A percentile compares a stretch with the other conserved stretches of the same genome.
Evolutionary conservation across 2,329 filamentous ascomycete genomes (phyloP).

Genomic region (Periconia macrospinosa): DNA sequence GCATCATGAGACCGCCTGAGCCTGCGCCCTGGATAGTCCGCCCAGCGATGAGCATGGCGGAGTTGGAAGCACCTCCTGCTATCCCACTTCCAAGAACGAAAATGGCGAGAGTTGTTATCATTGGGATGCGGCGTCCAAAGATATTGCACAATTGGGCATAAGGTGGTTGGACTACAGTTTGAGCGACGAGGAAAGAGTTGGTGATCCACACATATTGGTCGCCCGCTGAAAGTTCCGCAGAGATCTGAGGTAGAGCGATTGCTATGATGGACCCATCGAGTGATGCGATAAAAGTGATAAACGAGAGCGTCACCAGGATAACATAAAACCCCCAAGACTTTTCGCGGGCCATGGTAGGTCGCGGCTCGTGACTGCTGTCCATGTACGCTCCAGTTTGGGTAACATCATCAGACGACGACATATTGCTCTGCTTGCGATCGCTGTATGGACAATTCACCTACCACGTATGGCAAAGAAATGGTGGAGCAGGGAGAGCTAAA

Average conservation of each 20-base stretch:
- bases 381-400: too few relatives aligned
- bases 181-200: conserved; percentile 35
- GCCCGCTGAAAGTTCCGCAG: conserved; percentile 20
- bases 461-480: too few relatives aligned
- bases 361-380: too few relatives aligned
- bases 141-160: conserved; percentile 16
- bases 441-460: too few relatives aligned
- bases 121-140: conserved; percentile 49
- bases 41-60: conserved; percentile 54
- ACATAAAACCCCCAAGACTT: not conserved
- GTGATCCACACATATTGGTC: conserved; percentile 41
- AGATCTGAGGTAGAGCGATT: conserved; percentile 42
- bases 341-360: too few relatives aligned
- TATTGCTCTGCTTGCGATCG: too few relatives aligned
- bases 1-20: conserved; percentile 44
- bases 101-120: conserved; percentile 37
- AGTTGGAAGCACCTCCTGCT: conserved; percentile 49
- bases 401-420: too few relatives aligned
- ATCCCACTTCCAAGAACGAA: conserved; percentile 57
- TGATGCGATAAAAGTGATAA: conserved; percentile 22
- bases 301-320: conserved; percentile 20
- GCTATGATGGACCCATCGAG: conserved; percentile 36
- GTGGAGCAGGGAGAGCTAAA: too few relatives aligned
- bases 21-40: conserved; percentile 57
- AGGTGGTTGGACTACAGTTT: conserved; percentile 34